Evolutionary conservation across 2,329 filamentous ascomycete genomes (phyloP).

Genomic region (Harringtonia aguacate): DNA sequence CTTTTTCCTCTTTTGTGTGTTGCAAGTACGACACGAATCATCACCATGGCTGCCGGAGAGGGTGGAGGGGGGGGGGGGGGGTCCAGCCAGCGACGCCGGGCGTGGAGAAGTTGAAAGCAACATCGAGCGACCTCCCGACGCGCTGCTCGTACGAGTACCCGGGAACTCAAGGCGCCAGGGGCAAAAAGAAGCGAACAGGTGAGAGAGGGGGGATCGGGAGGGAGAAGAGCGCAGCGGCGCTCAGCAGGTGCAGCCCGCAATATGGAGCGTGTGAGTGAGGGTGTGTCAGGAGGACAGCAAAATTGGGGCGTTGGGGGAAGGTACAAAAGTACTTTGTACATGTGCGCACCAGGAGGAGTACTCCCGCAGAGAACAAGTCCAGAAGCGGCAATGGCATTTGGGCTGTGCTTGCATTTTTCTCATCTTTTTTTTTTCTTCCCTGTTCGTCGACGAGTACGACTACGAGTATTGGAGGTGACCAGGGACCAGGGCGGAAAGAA

Average conservation of each 20-base stretch:
- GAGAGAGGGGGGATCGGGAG: too few relatives aligned
- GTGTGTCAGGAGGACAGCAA: constrained; percentile 10
- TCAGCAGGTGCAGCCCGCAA: too few relatives aligned
- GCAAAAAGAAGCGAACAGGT: too few relatives aligned
- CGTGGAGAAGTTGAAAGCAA: not conserved
- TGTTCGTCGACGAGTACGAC: not conserved
- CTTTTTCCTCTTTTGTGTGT: too few relatives aligned
- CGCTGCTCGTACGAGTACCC: too few relatives aligned
- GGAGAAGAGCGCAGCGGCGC: too few relatives aligned
- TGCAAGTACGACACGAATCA: too few relatives aligned
- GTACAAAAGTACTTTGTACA: constrained; percentile 1
- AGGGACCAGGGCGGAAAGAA: not conserved
- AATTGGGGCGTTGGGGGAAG: constrained; percentile 5
- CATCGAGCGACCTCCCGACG: too few relatives aligned
- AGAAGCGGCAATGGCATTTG: not conserved
- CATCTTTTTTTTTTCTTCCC: not conserved
- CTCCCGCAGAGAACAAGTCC: not conserved
- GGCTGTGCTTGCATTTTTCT: not conserved
- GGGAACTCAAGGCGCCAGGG: too few relatives aligned
- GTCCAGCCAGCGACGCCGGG: not conserved
- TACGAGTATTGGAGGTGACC: constrained; percentile 4
- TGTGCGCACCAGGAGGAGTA: not conserved
- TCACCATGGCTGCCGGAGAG: too few relatives aligned
- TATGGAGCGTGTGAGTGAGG: not conserved
- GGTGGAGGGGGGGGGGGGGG: too few relatives aligned